A percentile compares a stretch with the other conserved stretches of the same genome.
Evolutionary conservation across 805 yeast species (phyloP).

Genomic region (Cyberlindnera euphorbiae): DNA sequence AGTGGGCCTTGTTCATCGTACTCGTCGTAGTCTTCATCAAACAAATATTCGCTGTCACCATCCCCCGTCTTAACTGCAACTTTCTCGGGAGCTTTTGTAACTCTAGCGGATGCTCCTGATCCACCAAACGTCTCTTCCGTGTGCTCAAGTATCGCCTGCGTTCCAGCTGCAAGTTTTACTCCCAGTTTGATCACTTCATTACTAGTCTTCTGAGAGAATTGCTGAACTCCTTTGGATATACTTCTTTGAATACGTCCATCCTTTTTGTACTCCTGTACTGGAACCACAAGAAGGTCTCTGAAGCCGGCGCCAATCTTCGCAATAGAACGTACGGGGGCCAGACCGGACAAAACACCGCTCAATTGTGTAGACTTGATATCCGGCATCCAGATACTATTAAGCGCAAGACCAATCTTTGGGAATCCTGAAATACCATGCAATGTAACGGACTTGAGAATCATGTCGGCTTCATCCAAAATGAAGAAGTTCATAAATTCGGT

Average conservation of each 20-base stretch:
- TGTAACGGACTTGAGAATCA: constrained; percentile 55
- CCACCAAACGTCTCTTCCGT: constrained; percentile 82
- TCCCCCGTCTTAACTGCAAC: background rate
- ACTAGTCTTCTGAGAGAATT: constrained; percentile 73
- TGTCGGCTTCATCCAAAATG: constrained; percentile 78
- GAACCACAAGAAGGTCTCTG: constrained; percentile 65
- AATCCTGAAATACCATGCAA: constrained; percentile 79
- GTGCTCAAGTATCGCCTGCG: constrained; percentile 73
- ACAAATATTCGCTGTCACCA: constrained; percentile 2
- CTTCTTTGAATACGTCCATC: constrained; percentile 69
- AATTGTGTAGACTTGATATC: constrained; percentile 81
- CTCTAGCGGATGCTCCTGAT: constrained; percentile 50
- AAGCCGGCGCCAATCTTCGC: constrained; percentile 77
- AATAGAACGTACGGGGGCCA: constrained; percentile 75
- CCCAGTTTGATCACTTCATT: constrained; percentile 79
- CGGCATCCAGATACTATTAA: constrained; percentile 81
- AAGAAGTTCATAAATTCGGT: constrained; percentile 87
- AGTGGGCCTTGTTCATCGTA: constrained; percentile 27
- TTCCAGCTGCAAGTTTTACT: constrained; percentile 81
- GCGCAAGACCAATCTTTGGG: constrained; percentile 46
- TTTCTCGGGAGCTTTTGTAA: constrained; percentile 11
- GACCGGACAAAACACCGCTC: constrained; percentile 74
- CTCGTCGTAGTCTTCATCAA: constrained; percentile 33
- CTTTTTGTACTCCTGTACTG: constrained; percentile 65
- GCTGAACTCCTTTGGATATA: constrained; percentile 66